A percentile compares a stretch with the other conserved stretches of the same genome.
Conservation (phyloP, 306 rosid genomes). For the Crataegus laevigata region DNA sequence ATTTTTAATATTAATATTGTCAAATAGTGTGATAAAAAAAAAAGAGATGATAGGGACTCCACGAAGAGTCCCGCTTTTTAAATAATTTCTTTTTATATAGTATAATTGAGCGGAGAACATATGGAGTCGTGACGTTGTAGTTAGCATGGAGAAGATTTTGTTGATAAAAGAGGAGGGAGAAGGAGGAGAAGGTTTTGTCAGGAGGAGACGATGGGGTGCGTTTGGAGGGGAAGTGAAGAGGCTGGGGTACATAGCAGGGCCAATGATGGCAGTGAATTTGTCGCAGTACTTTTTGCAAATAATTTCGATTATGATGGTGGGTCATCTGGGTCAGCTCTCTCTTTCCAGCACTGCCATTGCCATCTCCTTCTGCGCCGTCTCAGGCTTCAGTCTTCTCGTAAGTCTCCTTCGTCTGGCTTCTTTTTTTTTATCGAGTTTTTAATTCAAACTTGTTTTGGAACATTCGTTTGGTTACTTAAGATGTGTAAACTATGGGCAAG, state of each 20-base stretch:
- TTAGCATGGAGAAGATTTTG: neutral
- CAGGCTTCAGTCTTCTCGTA: constrained; percentile 23
- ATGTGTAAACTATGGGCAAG: too few relatives aligned
- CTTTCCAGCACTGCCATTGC: constrained; percentile 15
- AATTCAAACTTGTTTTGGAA: too few relatives aligned
- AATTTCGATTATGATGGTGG: constrained; percentile 10
- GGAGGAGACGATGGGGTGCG: neutral
- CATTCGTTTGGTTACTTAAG: too few relatives aligned
- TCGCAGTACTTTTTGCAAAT: constrained; percentile 13
- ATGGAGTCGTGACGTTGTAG: too few relatives aligned
- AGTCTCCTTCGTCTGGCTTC: neutral
- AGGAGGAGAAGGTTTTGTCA: neutral
- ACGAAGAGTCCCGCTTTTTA: fast-evolving
- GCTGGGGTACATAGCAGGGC: constrained; percentile 8
- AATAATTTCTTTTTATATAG: too few relatives aligned
- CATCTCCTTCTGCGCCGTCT: constrained; percentile 12
- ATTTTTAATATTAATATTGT: too few relatives aligned
- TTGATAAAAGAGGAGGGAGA: neutral
- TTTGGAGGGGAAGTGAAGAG: constrained; percentile 1
- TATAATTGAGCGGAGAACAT: too few relatives aligned
- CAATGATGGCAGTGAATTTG: constrained; percentile 12
- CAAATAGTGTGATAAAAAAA: too few relatives aligned
- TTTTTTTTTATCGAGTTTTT: too few relatives aligned
- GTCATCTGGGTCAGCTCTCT: constrained; percentile 10
- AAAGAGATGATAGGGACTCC: too few relatives aligned